phyloP scores from a whole-genome alignment of 2,329 filamentous ascomycete genomes.

The Calycina herbarum region DNA sequence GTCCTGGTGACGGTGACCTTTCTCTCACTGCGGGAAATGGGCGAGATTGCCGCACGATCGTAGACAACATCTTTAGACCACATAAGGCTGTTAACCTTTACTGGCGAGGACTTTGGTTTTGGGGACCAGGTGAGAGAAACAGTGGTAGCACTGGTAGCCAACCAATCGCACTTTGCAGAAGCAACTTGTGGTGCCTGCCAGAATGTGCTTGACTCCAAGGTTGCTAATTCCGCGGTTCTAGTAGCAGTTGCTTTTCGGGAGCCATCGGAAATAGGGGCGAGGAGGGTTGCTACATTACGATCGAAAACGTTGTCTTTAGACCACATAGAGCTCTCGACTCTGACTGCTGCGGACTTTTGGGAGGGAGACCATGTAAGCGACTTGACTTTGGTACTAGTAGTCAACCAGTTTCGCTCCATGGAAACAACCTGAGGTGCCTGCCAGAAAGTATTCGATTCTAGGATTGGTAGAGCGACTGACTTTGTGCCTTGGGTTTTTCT shows the following conservation, averaged over 20 bases:
- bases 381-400: conserved; percentile 1
- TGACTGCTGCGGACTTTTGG: background rate
- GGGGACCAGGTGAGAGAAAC: conserved; percentile 5
- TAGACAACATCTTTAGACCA: conserved; percentile 17
- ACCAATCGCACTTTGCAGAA: background rate
- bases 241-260: background rate
- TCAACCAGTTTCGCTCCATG: conserved; percentile 8
- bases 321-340: background rate
- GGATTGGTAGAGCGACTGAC: background rate
- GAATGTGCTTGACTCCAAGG: conserved; percentile 2
- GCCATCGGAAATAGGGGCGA: background rate
- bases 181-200: conserved; percentile 2
- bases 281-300: background rate
- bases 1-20: conserved; percentile 12
- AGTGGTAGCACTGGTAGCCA: background rate
- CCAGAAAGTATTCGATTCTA: conserved; percentile 12
- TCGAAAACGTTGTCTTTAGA: background rate
- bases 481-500: background rate
- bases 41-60: background rate
- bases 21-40: conserved; percentile 7
- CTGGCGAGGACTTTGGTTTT: background rate
- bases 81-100: background rate
- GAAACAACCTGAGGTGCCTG: conserved; percentile 5
- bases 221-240: background rate
- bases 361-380: conserved; percentile 3